phyloP scores from a whole-genome alignment of 2,329 filamentous ascomycete species.

The Rutstroemia sp. region DNA sequence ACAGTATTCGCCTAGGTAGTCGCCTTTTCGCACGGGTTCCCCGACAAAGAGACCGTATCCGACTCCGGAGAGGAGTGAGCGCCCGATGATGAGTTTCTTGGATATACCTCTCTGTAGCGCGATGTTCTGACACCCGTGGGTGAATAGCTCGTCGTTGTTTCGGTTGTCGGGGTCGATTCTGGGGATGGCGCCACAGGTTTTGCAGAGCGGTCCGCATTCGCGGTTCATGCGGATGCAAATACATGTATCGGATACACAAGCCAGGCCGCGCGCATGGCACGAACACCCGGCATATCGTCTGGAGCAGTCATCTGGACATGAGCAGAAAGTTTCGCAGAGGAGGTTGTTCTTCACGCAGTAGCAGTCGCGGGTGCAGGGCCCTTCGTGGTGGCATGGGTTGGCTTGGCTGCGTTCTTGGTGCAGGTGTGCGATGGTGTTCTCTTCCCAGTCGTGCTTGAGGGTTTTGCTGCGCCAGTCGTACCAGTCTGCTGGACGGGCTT shows the following conservation, averaged over 20 bases:
- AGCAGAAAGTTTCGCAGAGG: constrained; percentile 67
- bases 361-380: constrained; percentile 54
- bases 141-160: constrained; percentile 47
- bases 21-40: constrained; percentile 38
- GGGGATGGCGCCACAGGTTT: constrained; percentile 59
- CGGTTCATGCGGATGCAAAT: constrained; percentile 66
- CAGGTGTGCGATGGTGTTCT: constrained; percentile 20
- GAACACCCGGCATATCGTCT: constrained; percentile 60
- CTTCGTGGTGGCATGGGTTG: constrained; percentile 57
- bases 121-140: constrained; percentile 63
- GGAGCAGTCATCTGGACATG: constrained; percentile 52
- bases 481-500: constrained; percentile 20
- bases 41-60: constrained; percentile 70
- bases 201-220: constrained; percentile 75
- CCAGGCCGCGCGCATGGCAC: constrained; percentile 54
- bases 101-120: constrained; percentile 59
- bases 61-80: constrained; percentile 58
- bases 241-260: constrained; percentile 54
- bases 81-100: constrained; percentile 60
- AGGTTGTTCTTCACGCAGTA: constrained; percentile 53
- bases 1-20: constrained; percentile 76
- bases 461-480: constrained; percentile 23
- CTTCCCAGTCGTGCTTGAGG: constrained; percentile 20
- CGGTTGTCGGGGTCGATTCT: constrained; percentile 63
- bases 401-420: constrained; percentile 35